These are phyloP conservation scores for Aspergillus melleus DNA, from an alignment of 2,329 filamentous ascomycete species.

Conservation along the genomic window DNA sequence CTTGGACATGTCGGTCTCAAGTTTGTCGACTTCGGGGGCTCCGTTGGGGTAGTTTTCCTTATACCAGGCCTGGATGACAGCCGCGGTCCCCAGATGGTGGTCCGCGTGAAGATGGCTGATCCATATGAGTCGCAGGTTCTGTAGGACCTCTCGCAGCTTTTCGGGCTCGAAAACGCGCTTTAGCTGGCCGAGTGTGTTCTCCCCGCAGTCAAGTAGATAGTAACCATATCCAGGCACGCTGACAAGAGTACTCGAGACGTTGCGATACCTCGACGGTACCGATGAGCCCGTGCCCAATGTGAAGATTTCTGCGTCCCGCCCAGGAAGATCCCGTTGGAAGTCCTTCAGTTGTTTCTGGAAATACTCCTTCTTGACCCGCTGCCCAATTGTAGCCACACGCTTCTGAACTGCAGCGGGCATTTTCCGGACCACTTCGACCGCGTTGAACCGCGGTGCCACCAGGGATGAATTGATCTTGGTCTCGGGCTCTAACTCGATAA, in stretches of 20 bases:
- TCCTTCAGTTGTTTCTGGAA: slow-evolving; percentile 40
- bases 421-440: slow-evolving; percentile 15
- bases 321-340: slow-evolving; percentile 65
- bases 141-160: slow-evolving; percentile 69
- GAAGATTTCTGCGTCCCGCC: slow-evolving; percentile 76
- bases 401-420: slow-evolving; percentile 33
- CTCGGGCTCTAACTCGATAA: slow-evolving; percentile 48
- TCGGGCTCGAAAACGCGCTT: slow-evolving; percentile 68
- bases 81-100: slow-evolving; percentile 84
- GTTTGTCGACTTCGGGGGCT: slow-evolving; percentile 41
- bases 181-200: slow-evolving; percentile 87
- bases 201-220: slow-evolving; percentile 88
- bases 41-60: slow-evolving; percentile 50
- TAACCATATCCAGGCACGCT: slow-evolving; percentile 82
- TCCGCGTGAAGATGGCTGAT: slow-evolving; percentile 96
- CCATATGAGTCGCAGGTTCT: slow-evolving; percentile 78
- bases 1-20: slow-evolving; percentile 37
- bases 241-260: slow-evolving; percentile 86
- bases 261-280: slow-evolving; percentile 87
- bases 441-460: slow-evolving; percentile 30
- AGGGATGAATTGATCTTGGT: slow-evolving; percentile 38
- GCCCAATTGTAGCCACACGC: slow-evolving; percentile 29
- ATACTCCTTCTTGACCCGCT: slow-evolving; percentile 26
- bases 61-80: slow-evolving; percentile 81
- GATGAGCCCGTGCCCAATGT: slow-evolving; percentile 90